Evolutionary conservation across 2,329 filamentous ascomycete genomes (phyloP), one percentile per base, ranked within the genome.

Genomic region (Sclerotinia minor): DNA sequence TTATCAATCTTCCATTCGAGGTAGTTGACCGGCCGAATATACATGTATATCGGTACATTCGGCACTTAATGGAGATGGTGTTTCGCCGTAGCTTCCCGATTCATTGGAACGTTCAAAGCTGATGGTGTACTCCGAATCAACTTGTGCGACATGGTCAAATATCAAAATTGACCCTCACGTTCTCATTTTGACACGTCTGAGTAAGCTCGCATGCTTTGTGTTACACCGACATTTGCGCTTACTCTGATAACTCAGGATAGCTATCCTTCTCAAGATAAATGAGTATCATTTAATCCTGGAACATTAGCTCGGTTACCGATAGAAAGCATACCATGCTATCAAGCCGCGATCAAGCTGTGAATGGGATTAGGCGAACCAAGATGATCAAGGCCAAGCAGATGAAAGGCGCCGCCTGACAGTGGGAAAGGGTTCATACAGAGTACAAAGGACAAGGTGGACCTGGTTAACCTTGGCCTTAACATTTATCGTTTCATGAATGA

Each of bases 151-250:
- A 26, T 26, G 45, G 15, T 38, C 59, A 63, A 63, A 63, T 63
- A 41, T 63, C 45, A 50, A 38, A 26, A 44, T 29, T 44, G 24
- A 17, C 32, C 32, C 38, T 53, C 55, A 35, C 45, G 45, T 29
- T 61, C 55, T 67, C 35, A 67, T 67, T 67, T 67, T 24, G 44
- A 32, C 45, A 24, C 41, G 32, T 61, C 44, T 60, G 44, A 66
- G 64, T 60, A 52, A 59, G 53, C 44, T 58, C 59, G 64, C 53
- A 64, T 64, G 19, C 9, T 64, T 54, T 45, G 32, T 67, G 65
- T 67, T 67, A 67, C 65, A 63, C 65, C 65, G 55, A 67, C 55
- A 67, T 67, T 67, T 67, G 35, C 55, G 57, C 55, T 63, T 59
- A 52, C 54, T 57, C 24, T 57, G 54, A 59, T 38, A 49, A 38